Base-by-base conservation (phyloP, 306 rosid genomes). In the Cicer judaicum region DNA sequence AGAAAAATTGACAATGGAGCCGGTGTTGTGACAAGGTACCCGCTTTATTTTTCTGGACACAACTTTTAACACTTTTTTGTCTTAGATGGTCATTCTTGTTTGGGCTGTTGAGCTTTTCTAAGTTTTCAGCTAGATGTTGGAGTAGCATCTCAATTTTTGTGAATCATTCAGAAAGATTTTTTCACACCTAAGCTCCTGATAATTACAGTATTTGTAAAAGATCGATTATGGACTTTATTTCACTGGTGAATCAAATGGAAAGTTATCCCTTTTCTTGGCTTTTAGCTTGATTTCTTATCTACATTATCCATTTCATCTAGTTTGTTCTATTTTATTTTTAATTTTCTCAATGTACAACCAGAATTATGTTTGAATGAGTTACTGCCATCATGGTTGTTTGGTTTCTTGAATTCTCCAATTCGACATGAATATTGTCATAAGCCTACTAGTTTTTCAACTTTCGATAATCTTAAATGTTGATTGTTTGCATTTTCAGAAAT, bases 21-120 rank as follows among this genome's bases (percentile, higher is more conserved):
- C 64, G 98, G 98, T 57, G 73, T 84, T 79, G 97, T 90, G 64
- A 87, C 97, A 69, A 95, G 98, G 99, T 95, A 77, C 62, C 75
- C 57, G 75, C 34, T 60, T 80, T 29, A 68, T 72, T 70, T 39
- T 60, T 60, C 18, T 43, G 13, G 41, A 29, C 38, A 24, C 64
- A 77, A 40, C 54, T 46, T 34, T 73, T 44, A 74, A 34, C n/a
- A n/a, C 74, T 13, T 62, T 62, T 64, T 56, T 74, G 54, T 66
- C 63, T 42, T 64, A 56, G 68, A 42, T 73, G 63, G 47, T 74
- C 80, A 68, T 78, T 73, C 70, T 21, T 69, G 48, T 74, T 77
- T 55, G 64, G 64, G 76, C 52, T 64, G 75, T 77, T 62, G 52
- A 46, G 24, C 54, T 41, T 47, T 77, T 72, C 14, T 65, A 59